Percentiles rank a stretch among this genome's conserved stretches.
phyloP scores from a whole-genome alignment of 805 yeast species.

The Metschnikowia vanudenii region DNA sequence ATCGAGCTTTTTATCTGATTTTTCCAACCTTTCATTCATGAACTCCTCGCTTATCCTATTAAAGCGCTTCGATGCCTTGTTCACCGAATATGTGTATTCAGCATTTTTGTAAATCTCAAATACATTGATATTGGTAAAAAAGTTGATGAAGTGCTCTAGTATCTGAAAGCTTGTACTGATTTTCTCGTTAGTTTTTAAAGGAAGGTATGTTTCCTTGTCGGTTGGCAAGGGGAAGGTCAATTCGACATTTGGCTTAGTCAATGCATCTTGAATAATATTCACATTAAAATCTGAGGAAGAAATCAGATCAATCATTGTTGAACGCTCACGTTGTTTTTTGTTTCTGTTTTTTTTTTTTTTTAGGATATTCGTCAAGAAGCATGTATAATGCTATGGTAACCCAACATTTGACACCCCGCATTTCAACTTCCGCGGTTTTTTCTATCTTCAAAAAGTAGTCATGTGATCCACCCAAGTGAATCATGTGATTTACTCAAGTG shows the following conservation, averaged over 20 bases:
- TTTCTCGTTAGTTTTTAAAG: slow-evolving; percentile 30
- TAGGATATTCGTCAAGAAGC: not conserved
- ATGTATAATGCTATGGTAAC: not conserved
- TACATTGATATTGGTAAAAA: slow-evolving; percentile 27
- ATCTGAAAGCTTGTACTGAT: slow-evolving; percentile 24
- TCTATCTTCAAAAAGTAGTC: no score
- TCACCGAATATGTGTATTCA: slow-evolving; percentile 35
- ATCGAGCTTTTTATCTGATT: slow-evolving; percentile 34
- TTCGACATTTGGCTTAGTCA: slow-evolving; percentile 29
- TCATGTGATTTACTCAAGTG: no score
- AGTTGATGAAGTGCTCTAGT: slow-evolving; percentile 32
- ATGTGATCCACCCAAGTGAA: no score
- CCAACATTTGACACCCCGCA: slow-evolving; percentile 16
- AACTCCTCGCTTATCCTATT: slow-evolving; percentile 26
- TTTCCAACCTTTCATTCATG: slow-evolving; percentile 33
- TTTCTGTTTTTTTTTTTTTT: no score
- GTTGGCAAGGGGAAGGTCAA: slow-evolving; percentile 41
- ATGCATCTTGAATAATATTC: slow-evolving; percentile 38
- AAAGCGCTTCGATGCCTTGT: slow-evolving; percentile 31
- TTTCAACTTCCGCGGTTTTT: no score
- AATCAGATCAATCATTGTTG: not conserved
- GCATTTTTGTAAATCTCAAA: slow-evolving; percentile 33
- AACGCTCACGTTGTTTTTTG: not conserved
- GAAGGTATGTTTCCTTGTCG: slow-evolving; percentile 31
- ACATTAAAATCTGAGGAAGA: slow-evolving; percentile 31